Evolutionary conservation across 352 stramenopile species (phyloP).

Genomic region (Globisporangium middletonii): DNA sequence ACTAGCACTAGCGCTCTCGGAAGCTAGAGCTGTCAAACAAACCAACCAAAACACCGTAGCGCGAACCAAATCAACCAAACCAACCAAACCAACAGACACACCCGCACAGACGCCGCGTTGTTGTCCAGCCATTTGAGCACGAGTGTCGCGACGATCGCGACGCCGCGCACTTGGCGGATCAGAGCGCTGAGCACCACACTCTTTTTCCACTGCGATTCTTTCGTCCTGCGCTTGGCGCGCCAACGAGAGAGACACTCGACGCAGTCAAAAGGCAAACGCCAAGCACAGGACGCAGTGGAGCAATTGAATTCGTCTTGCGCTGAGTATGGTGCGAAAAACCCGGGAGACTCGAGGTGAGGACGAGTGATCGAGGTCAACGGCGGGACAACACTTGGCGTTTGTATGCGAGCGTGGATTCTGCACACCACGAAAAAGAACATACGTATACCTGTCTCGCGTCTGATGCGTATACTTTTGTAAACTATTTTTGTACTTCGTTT

Average conservation of each 20-base stretch:
- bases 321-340: too few species aligned
- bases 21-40: too few species aligned
- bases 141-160: too few species aligned
- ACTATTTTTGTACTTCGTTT: background rate
- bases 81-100: too few species aligned
- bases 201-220: conserved; percentile 2
- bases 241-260: background rate
- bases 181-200: background rate
- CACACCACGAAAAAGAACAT: background rate
- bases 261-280: background rate
- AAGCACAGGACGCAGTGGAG: background rate
- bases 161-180: too few species aligned
- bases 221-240: background rate
- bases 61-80: too few species aligned
- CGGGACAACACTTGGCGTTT: background rate
- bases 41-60: too few species aligned
- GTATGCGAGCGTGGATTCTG: background rate
- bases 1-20: too few species aligned
- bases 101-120: too few species aligned
- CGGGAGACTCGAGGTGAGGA: too few species aligned
- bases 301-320: background rate
- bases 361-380: background rate
- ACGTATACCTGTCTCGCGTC: background rate
- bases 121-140: too few species aligned
- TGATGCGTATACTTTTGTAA: background rate